phyloP scores from a whole-genome alignment of 441 rosid genomes.

The Euphorbia schlechtendalii region DNA sequence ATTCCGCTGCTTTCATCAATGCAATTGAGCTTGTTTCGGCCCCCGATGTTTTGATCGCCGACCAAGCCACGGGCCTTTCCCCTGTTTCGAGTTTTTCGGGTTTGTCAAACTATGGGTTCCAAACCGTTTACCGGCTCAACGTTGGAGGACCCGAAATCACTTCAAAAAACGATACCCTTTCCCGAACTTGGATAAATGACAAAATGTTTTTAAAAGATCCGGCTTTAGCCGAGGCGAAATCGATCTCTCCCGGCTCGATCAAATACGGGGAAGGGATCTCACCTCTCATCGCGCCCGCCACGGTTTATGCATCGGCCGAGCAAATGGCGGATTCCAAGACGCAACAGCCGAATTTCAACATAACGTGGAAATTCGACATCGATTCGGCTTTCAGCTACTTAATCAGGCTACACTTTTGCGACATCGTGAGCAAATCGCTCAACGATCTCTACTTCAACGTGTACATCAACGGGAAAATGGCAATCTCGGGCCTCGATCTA shows the following conservation, averaged over 20 bases:
- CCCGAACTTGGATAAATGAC: conserved; percentile 59
- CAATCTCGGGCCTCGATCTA: conserved; percentile 62
- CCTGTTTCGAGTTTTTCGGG: conserved; percentile 43
- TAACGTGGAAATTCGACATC: conserved; percentile 62
- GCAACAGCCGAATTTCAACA: conserved; percentile 45
- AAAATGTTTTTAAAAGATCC: conserved; percentile 38
- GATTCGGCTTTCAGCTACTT: conserved; percentile 47
- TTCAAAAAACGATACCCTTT: conserved; percentile 59
- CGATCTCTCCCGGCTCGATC: conserved; percentile 38
- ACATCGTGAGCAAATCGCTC: conserved; percentile 62
- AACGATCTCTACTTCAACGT: conserved; percentile 78
- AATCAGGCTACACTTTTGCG: conserved; percentile 70
- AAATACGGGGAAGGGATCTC: conserved; percentile 43
- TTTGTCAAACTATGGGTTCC: conserved; percentile 39
- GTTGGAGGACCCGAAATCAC: conserved; percentile 63
- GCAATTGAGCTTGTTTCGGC: conserved; percentile 86
- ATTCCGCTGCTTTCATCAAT: conserved; percentile 70
- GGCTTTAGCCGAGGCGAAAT: conserved; percentile 31
- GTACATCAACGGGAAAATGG: conserved; percentile 55
- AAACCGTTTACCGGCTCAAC: conserved; percentile 53
- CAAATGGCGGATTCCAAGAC: conserved; percentile 55
- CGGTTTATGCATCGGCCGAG: conserved; percentile 56
- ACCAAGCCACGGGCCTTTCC: conserved; percentile 48
- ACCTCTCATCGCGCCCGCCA: conserved; percentile 54
- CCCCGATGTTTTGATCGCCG: conserved; percentile 45